Evolutionary conservation across 768 basidiomycete genomes (phyloP).

Genomic region (Mycena latifolia): DNA sequence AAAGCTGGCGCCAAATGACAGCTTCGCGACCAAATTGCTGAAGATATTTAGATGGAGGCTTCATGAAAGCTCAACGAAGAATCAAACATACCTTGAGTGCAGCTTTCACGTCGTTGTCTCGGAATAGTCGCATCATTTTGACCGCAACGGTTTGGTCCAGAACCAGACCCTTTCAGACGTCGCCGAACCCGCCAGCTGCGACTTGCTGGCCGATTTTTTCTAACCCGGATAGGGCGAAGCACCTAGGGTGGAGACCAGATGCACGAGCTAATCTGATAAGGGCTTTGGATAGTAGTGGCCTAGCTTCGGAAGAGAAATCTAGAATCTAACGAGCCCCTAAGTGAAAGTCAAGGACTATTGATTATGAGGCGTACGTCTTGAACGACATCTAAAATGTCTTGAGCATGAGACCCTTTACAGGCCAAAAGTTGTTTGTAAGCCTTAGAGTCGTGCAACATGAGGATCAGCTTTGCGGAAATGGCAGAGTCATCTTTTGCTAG

Average conservation of each 20-base stretch:
- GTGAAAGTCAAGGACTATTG: too few species aligned
- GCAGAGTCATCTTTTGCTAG: not conserved
- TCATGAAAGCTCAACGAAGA: slow-evolving; percentile 12
- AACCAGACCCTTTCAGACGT: too few species aligned
- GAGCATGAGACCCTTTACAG: not conserved
- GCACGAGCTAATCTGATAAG: slow-evolving; percentile 23
- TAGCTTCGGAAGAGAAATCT: not conserved
- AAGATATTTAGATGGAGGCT: too few species aligned
- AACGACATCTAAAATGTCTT: slow-evolving; percentile 15
- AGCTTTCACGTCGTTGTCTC: too few species aligned
- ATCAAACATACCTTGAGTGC: too few species aligned
- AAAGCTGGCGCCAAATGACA: slow-evolving; percentile 36
- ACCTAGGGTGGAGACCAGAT: slow-evolving; percentile 27
- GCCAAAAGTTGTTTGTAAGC: slow-evolving; percentile 3
- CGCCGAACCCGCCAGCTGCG: slow-evolving; percentile 28
- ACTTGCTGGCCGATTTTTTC: slow-evolving; percentile 24
- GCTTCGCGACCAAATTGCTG: slow-evolving; percentile 34
- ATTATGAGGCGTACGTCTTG: not conserved
- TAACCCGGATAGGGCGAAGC: slow-evolving; percentile 17
- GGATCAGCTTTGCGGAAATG: not conserved
- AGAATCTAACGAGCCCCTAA: too few species aligned
- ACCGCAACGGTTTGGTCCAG: too few species aligned
- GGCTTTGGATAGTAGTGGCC: slow-evolving; percentile 12
- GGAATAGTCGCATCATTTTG: too few species aligned
- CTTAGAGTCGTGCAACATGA: not conserved